These are phyloP conservation scores for Platanthera guangdongensis DNA, from an alignment of 106 monocot genomes.

Conservation along the genomic window DNA sequence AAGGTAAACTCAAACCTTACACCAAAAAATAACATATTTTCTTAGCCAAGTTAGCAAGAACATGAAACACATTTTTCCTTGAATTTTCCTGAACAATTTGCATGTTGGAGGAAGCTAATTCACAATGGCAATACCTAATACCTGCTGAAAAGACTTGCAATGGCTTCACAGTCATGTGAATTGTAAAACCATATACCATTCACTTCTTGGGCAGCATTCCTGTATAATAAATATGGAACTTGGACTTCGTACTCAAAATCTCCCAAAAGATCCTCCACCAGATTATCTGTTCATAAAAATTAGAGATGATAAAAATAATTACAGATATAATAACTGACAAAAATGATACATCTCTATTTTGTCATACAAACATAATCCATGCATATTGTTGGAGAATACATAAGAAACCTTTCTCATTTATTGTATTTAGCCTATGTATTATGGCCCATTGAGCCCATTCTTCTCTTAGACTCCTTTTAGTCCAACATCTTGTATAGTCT, in stretches of 20 bases:
- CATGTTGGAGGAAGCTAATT: not conserved
- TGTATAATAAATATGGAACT: conserved; percentile 69
- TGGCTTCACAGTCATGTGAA: conserved; percentile 71
- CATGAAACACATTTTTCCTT: not conserved
- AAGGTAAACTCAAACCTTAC: not conserved
- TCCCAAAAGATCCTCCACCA: conserved; percentile 81
- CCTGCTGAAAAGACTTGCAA: conserved; percentile 82
- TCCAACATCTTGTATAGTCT: too few relatives aligned
- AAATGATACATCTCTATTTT: not conserved
- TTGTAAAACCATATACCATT: conserved; percentile 98
- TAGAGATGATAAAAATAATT: not conserved
- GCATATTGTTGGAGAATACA: too few relatives aligned
- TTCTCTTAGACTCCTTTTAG: too few relatives aligned
- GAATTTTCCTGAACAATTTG: not conserved
- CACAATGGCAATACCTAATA: conserved; percentile 13
- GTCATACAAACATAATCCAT: not conserved
- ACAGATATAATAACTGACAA: not conserved
- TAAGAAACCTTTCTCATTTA: too few relatives aligned
- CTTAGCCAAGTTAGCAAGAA: not conserved
- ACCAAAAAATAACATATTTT: not conserved
- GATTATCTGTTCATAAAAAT: conserved; percentile 44
- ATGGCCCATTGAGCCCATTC: too few relatives aligned
- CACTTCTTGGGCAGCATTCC: conserved; percentile 82
- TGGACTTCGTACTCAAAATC: conserved; percentile 95
- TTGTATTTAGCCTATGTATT: too few relatives aligned